These are phyloP conservation scores for Graphilbum fragrans DNA, from an alignment of 2,329 filamentous ascomycete genomes.

Conservation along the genomic window DNA sequence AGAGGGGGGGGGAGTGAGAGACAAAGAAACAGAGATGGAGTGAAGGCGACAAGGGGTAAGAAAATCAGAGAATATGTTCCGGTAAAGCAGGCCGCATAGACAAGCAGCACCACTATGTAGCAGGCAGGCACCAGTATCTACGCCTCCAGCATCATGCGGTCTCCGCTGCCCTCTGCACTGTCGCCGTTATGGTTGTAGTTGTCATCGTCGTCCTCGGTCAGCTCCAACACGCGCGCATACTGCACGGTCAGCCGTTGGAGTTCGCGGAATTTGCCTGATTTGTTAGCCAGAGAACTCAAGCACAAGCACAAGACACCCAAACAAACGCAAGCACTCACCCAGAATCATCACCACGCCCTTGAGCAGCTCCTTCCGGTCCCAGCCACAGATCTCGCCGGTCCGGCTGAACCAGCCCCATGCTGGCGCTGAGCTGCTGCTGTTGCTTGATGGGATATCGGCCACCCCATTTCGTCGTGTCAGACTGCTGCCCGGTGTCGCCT, in stretches of 20 bases:
- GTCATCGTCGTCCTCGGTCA: slow-evolving; percentile 36
- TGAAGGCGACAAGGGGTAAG: too few relatives aligned
- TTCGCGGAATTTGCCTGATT: slow-evolving; percentile 81
- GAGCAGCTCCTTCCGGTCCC: slow-evolving; percentile 76
- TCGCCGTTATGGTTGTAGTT: slow-evolving; percentile 22
- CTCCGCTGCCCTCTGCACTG: background rate
- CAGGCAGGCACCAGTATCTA: background rate
- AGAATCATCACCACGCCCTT: slow-evolving; percentile 88
- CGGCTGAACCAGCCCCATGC: slow-evolving; percentile 50
- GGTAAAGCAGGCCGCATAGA: too few relatives aligned
- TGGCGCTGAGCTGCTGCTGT: slow-evolving; percentile 7
- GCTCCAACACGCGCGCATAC: slow-evolving; percentile 72
- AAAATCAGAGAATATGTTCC: too few relatives aligned
- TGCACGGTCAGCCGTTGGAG: slow-evolving; percentile 90
- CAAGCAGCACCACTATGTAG: background rate
- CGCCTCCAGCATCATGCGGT: slow-evolving; percentile 10
- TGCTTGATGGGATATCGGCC: background rate
- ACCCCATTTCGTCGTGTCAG: background rate
- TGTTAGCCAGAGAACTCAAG: slow-evolving; percentile 16
- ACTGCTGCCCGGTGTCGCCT: slow-evolving; percentile 20
- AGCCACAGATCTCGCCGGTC: slow-evolving; percentile 71
- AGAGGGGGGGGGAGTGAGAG: too few relatives aligned
- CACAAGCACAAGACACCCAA: background rate
- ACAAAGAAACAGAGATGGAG: background rate
- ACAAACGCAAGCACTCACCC: slow-evolving; percentile 44